Percentiles rank a stretch among this genome's conserved stretches.
These are phyloP conservation scores for Colletotrichum acutatum DNA, from an alignment of 2,329 filamentous ascomycete species.

Conservation along the genomic window DNA sequence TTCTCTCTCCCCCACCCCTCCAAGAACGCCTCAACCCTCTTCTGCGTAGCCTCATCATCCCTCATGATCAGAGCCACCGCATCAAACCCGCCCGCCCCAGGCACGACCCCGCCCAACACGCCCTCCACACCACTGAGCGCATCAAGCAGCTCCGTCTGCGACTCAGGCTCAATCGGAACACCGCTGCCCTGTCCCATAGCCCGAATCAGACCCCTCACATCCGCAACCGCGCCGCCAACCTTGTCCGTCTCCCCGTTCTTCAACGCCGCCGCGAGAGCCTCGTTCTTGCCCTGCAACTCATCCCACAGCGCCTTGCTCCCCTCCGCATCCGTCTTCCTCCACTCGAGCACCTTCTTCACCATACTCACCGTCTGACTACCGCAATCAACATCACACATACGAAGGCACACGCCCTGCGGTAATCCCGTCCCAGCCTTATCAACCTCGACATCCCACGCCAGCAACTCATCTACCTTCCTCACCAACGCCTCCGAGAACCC, in stretches of 20 bases:
- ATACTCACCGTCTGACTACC: conserved; percentile 94
- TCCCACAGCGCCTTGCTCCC: conserved; percentile 80
- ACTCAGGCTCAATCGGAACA: conserved; percentile 88
- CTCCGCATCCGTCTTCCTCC: conserved; percentile 74
- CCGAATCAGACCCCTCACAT: conserved; percentile 72
- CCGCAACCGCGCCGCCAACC: conserved; percentile 59
- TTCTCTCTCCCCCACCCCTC: conserved; percentile 71
- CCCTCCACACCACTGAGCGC: conserved; percentile 77
- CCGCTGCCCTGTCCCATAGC: conserved; percentile 79
- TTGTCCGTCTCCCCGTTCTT: conserved; percentile 57
- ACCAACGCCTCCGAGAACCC: conserved; percentile 76
- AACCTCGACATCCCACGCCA: conserved; percentile 84
- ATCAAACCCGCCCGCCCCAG: conserved; percentile 94
- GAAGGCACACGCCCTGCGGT: conserved; percentile 78
- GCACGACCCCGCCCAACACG: conserved; percentile 91
- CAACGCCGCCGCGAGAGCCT: conserved; percentile 74
- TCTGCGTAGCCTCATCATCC: conserved; percentile 75
- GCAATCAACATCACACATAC: conserved; percentile 97
- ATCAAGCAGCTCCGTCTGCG: conserved; percentile 88
- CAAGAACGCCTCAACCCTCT: conserved; percentile 70
- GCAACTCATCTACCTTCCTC: conserved; percentile 71
- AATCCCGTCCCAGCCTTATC: conserved; percentile 75
- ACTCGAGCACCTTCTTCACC: conserved; percentile 91
- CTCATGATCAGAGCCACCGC: conserved; percentile 84
- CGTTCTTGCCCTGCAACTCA: conserved; percentile 78